Evolutionary conservation across 2,329 filamentous ascomycete genomes (phyloP).

Genomic region (Alternaria ventricosa): DNA sequence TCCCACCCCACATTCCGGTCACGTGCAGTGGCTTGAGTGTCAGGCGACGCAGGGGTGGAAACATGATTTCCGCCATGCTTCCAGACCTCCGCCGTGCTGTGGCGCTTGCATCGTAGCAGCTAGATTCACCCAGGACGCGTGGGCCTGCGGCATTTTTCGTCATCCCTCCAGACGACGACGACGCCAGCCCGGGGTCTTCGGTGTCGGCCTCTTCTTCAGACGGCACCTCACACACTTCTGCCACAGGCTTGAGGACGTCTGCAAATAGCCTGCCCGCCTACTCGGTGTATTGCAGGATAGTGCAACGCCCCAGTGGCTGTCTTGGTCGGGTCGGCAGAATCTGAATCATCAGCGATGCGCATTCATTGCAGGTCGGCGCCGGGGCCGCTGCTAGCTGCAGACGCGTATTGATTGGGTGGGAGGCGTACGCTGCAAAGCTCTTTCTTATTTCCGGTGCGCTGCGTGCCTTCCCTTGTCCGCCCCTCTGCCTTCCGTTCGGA

Average conservation of each 20-base stretch:
- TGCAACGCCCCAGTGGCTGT: neutral
- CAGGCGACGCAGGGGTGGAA: slow-evolving; percentile 8
- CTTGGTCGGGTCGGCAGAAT: neutral
- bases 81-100: slow-evolving; percentile 14
- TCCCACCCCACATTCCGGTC: slow-evolving; percentile 6
- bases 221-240: neutral
- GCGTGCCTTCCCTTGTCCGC: slow-evolving; percentile 1
- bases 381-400: neutral
- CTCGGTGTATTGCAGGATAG: too few relatives aligned
- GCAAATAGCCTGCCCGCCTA: neutral
- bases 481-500: slow-evolving; percentile 6
- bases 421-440: slow-evolving; percentile 19
- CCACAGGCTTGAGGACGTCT: neutral
- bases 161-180: slow-evolving; percentile 1
- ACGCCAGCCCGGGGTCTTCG: neutral
- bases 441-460: slow-evolving; percentile 25
- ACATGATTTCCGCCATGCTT: slow-evolving; percentile 7
- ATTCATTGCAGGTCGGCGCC: slow-evolving; percentile 1
- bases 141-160: slow-evolving; percentile 24
- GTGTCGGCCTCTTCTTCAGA: neutral
- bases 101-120: neutral
- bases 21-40: slow-evolving; percentile 7
- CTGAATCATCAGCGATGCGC: slow-evolving; percentile 7
- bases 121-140: slow-evolving; percentile 12
- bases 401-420: slow-evolving; percentile 26